Evolutionary conservation across 2,329 filamentous ascomycete species (phyloP).

Genomic region (Ambrosiella beaveri): DNA sequence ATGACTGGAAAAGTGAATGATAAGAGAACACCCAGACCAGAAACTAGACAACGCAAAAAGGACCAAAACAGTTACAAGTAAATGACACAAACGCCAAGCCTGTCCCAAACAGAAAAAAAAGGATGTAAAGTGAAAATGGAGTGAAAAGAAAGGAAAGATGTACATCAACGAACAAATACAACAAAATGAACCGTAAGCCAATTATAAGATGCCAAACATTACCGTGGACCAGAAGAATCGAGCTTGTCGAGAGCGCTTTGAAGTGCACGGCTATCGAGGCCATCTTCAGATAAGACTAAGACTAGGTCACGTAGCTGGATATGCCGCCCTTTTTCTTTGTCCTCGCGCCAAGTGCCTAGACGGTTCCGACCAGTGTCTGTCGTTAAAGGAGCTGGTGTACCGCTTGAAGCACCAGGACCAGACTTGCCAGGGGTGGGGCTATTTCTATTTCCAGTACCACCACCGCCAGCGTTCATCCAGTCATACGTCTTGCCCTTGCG

Average conservation of each 20-base stretch:
- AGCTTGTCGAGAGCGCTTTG: constrained; percentile 39
- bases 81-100: not conserved
- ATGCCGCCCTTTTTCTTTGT: constrained; percentile 54
- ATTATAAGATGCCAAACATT: constrained; percentile 3
- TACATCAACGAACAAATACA: not conserved
- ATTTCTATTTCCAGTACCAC: constrained; percentile 23
- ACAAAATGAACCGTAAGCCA: not conserved
- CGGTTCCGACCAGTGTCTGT: constrained; percentile 39
- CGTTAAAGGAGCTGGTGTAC: constrained; percentile 27
- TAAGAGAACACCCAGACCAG: not conserved
- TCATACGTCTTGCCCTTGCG: constrained; percentile 51
- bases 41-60: constrained; percentile 5
- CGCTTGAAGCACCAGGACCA: constrained; percentile 17
- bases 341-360: constrained; percentile 62
- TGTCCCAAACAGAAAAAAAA: not conserved
- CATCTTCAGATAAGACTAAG: constrained; percentile 61
- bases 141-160: not conserved
- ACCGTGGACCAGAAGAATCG: constrained; percentile 31
- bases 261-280: constrained; percentile 45
- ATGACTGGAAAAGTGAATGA: not conserved
- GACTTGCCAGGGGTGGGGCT: constrained; percentile 32
- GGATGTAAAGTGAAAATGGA: not conserved
- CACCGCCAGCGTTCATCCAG: constrained; percentile 48
- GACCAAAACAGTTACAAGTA: not conserved
- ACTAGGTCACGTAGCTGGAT: constrained; percentile 78